These are phyloP conservation scores for Theobroma cacao DNA, from an alignment of 345 rosid species.

Conservation along the genomic window DNA sequence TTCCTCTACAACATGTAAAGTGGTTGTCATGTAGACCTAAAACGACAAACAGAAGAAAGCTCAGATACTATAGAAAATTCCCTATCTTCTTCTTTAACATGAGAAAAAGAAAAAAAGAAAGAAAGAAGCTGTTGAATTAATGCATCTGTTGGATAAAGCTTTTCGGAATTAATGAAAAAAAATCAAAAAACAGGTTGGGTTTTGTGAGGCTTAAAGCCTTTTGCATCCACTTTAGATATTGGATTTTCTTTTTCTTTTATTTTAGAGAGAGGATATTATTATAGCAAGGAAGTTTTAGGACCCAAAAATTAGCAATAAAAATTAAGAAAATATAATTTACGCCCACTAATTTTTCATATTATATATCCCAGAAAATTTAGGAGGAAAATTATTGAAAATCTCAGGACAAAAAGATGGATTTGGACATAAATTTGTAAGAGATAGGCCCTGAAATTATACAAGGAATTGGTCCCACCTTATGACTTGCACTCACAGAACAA, in stretches of 20 bases:
- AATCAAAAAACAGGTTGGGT: not conserved
- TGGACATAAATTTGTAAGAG: not conserved
- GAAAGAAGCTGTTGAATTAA: not conserved
- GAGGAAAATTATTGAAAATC: too few species aligned
- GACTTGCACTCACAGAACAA: not conserved
- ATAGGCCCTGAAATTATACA: not conserved
- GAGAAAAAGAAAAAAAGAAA: not conserved
- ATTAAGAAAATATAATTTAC: too few species aligned
- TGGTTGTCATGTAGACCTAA: not conserved
- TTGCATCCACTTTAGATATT: not conserved
- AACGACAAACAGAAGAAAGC: not conserved
- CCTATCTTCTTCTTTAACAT: not conserved
- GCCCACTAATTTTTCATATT: too few species aligned
- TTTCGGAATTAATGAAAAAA: too few species aligned
- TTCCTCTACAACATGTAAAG: constrained; percentile 21
- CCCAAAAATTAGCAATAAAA: too few species aligned
- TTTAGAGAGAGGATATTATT: too few species aligned
- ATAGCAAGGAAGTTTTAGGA: not conserved
- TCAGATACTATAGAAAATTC: not conserved
- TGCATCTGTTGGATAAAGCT: too few species aligned
- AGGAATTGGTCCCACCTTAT: not conserved
- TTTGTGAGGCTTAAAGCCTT: not conserved
- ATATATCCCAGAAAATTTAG: too few species aligned
- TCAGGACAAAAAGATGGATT: not conserved
- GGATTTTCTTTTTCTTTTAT: not conserved